These are phyloP conservation scores for Pythium coloratum DNA, from an alignment of 352 stramenopile genomes.

Conservation along the genomic window DNA sequence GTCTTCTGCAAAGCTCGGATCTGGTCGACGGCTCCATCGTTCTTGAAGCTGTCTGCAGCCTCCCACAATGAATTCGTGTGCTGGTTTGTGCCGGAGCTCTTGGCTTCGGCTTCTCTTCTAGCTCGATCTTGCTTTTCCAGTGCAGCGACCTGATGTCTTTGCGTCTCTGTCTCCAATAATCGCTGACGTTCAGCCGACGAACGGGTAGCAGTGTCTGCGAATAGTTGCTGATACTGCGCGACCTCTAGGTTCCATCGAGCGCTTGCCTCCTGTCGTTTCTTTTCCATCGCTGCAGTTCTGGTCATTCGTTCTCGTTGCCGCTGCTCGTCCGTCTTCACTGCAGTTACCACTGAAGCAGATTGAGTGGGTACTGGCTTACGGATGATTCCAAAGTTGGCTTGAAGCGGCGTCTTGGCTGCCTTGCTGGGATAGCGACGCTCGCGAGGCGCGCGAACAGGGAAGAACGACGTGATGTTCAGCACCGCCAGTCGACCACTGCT, in stretches of 20 bases:
- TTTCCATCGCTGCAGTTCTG: neutral
- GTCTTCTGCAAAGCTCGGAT: neutral
- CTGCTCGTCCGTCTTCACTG: conserved; percentile 3
- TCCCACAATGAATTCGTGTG: neutral
- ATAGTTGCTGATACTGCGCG: neutral
- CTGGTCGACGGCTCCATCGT: neutral
- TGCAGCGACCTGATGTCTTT: neutral
- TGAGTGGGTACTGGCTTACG: neutral
- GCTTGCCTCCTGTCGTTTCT: neutral
- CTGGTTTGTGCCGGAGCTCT: neutral
- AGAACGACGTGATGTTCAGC: conserved; percentile 1
- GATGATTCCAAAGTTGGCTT: neutral
- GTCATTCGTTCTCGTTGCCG: neutral
- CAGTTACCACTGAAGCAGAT: neutral
- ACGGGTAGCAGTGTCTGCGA: neutral
- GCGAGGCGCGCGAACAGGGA: neutral
- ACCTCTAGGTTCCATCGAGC: conserved; percentile 8
- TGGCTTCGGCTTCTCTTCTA: neutral
- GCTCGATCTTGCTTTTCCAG: neutral
- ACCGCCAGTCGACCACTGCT: neutral
- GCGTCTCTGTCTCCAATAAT: neutral
- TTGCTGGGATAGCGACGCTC: neutral
- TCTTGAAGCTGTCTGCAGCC: neutral
- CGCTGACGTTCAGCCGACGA: neutral
- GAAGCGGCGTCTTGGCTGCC: neutral